These are phyloP conservation scores for Hyaloscypha bicolor DNA, from an alignment of 495 filamentous ascomycete genomes.

Conservation along the genomic window DNA sequence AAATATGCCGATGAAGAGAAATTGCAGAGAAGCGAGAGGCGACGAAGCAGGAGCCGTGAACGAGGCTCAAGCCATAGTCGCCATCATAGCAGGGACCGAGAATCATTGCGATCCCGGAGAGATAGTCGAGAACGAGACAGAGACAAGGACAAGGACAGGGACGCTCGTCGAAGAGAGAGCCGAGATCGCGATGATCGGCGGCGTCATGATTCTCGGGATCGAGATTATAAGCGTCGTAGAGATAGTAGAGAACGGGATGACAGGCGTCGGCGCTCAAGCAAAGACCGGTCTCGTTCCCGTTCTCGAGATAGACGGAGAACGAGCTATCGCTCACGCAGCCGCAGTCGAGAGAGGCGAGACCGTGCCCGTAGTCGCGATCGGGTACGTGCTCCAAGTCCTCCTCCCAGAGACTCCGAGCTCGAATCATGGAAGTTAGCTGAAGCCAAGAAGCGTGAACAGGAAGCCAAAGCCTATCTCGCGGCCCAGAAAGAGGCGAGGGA, in stretches of 20 bases:
- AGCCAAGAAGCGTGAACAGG: slow-evolving; percentile 56
- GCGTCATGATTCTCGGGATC: slow-evolving; percentile 24
- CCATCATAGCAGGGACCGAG: slow-evolving; percentile 26
- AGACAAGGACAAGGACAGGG: neutral
- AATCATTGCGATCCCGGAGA: slow-evolving; percentile 22
- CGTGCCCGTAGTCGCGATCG: slow-evolving; percentile 26
- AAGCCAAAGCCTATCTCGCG: slow-evolving; percentile 59
- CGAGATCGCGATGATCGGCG: slow-evolving; percentile 26
- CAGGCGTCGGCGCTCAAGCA: slow-evolving; percentile 15
- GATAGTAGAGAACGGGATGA: slow-evolving; percentile 29
- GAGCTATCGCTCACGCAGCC: slow-evolving; percentile 31
- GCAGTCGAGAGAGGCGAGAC: slow-evolving; percentile 24
- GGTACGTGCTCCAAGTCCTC: slow-evolving; percentile 35
- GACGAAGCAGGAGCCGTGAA: slow-evolving; percentile 29
- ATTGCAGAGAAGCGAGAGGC: slow-evolving; percentile 22
- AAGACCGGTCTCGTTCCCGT: slow-evolving; percentile 27
- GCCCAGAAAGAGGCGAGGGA: slow-evolving; percentile 53
- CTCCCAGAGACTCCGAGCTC: slow-evolving; percentile 28
- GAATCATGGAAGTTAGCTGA: slow-evolving; percentile 53
- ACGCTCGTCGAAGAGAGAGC: slow-evolving; percentile 15
- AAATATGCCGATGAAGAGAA: slow-evolving; percentile 26
- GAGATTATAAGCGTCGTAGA: slow-evolving; percentile 34
- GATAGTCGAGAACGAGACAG: slow-evolving; percentile 27
- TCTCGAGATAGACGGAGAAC: slow-evolving; percentile 39
- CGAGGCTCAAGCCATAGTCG: slow-evolving; percentile 23